Base-by-base conservation (phyloP, 768 basidiomycete genomes). In the Tulasnella sp. region DNA sequence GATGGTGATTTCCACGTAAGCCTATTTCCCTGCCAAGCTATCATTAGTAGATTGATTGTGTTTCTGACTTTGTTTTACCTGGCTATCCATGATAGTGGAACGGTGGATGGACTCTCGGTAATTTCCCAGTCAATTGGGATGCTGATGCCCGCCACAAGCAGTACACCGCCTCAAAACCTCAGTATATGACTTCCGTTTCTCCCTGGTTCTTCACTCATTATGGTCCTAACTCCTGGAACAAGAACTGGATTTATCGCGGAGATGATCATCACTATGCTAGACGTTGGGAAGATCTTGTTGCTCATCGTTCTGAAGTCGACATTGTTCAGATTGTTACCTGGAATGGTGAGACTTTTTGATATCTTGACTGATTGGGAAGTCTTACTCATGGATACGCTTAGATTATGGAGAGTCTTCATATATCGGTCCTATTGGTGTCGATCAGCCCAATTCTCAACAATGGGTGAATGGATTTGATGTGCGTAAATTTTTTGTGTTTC, bases 21-120 rank as follows among this genome's bases (percentile, higher is more conserved):
- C 20, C 40, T 55, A 13, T 6, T 46, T 8, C 1, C n/a, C n/a
- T n/a, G n/a, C 24, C 48, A 13, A 16, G n/a, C n/a, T n/a, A n/a
- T n/a, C n/a, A n/a, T n/a, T n/a, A n/a, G n/a, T n/a, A n/a, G n/a
- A n/a, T n/a, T n/a, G n/a, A n/a, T n/a, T n/a, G n/a, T n/a, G 57
- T 15, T 58, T 55, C 0, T 47, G 53, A 22, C 64, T 65, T 45
- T 44, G 28, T n/a, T 20, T 49, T 7, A 9, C 35, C n/a, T 35
- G 15, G 3, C 28, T 15, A 9, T 62, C 61, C 54, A 57, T 65
- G 48, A 35, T 41, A 81, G 77, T 90, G 81, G 81, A 84, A 90
- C 62, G 73, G 74, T 25, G 87, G 70, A 32, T 90, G 87, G 87
- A 83, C 87, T 2, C 71, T 72, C 48, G 67, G 63, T 5, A 52